These are phyloP conservation scores for Backusella westeae DNA, from an alignment of 192 early-diverging fungal species.

Conservation along the genomic window DNA sequence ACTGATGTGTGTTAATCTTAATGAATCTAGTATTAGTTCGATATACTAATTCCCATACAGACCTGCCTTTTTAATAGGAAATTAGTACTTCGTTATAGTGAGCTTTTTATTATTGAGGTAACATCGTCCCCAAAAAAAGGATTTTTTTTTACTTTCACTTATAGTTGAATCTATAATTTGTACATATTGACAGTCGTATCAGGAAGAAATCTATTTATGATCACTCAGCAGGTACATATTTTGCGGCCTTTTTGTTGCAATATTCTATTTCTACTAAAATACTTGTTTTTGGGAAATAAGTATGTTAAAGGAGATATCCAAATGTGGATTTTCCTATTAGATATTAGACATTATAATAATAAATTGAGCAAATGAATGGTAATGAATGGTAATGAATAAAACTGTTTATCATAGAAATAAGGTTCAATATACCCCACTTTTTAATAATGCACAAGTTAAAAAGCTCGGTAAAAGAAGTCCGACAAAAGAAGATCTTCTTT, in stretches of 20 bases:
- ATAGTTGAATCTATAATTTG: not conserved
- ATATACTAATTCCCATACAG: not conserved
- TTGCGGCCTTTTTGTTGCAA: not conserved
- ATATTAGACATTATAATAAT: not conserved
- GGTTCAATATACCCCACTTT: not conserved
- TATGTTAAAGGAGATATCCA: not conserved
- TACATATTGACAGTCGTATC: not conserved
- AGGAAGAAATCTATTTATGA: not conserved
- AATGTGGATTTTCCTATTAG: not conserved
- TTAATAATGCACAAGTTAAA: not conserved
- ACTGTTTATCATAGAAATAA: not conserved
- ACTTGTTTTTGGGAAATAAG: not conserved
- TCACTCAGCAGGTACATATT: not conserved
- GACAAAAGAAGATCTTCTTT: not conserved
- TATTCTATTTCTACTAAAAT: not conserved
- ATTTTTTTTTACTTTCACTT: not conserved
- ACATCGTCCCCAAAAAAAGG: not conserved
- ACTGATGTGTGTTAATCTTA: not conserved
- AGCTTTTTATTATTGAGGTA: conserved; percentile 1
- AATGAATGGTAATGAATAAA: not conserved
- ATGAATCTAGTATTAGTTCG: not conserved
- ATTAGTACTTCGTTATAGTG: not conserved
- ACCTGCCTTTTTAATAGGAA: not conserved
- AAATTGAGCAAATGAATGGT: not conserved
- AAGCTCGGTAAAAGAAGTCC: not conserved